Conservation (phyloP, 2,329 filamentous ascomycete species). For the Chaetoscypha palmicola region DNA sequence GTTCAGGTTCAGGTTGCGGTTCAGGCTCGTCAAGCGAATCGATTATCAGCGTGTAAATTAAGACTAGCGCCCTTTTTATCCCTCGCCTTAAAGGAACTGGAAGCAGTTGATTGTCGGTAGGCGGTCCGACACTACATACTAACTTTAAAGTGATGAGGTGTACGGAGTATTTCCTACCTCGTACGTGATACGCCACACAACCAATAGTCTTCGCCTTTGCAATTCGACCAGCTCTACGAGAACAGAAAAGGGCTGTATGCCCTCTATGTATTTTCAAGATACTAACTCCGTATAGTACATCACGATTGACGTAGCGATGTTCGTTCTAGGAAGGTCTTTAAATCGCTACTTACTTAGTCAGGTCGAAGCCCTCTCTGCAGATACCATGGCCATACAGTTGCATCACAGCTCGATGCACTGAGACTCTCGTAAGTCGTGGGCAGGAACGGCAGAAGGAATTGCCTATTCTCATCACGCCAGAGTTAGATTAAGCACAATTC, state of each 20-base stretch:
- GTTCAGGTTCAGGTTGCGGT: background rate
- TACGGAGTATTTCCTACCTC: too few relatives aligned
- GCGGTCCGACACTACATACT: background rate
- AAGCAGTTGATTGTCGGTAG: background rate
- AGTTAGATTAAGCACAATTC: background rate
- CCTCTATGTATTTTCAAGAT: too few relatives aligned
- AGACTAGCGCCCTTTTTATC: slow-evolving; percentile 1
- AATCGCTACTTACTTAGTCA: too few relatives aligned
- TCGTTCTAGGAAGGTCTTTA: too few relatives aligned
- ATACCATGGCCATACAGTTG: background rate
- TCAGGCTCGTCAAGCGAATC: slow-evolving; percentile 1
- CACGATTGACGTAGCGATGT: too few relatives aligned
- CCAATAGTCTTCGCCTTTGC: too few relatives aligned
- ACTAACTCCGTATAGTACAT: too few relatives aligned
- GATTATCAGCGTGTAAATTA: slow-evolving; percentile 2
- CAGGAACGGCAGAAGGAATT: background rate
- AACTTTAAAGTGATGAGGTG: slow-evolving; percentile 8
- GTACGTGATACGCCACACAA: too few relatives aligned
- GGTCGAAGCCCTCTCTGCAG: too few relatives aligned
- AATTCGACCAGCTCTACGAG: too few relatives aligned
- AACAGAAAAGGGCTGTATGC: too few relatives aligned
- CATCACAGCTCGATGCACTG: too few relatives aligned
- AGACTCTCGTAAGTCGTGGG: background rate
- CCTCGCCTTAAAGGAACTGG: background rate
- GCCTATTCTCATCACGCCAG: background rate